A percentile compares a stretch with the other conserved stretches of the same genome.
Evolutionary conservation across 805 yeast genomes (phyloP).

Genomic region (Lipomyces sp.): DNA sequence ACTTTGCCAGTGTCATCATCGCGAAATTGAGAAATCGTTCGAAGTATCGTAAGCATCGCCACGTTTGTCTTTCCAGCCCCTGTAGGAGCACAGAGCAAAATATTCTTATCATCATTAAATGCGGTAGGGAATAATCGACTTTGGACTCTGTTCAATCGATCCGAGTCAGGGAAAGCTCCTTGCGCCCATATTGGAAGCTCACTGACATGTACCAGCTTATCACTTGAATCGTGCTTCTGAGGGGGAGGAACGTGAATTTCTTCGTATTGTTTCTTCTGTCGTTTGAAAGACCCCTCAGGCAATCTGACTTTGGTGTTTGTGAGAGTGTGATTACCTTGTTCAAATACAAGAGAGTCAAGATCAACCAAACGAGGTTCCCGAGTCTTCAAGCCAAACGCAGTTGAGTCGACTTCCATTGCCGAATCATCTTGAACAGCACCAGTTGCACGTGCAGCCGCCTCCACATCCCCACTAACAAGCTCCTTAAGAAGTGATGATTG

Average conservation of each 20-base stretch:
- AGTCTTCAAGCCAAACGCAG: not conserved
- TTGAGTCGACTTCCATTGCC: constrained; percentile 14
- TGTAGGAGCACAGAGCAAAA: constrained; percentile 60
- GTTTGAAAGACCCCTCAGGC: constrained; percentile 83
- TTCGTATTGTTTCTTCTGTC: constrained; percentile 74
- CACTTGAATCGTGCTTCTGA: constrained; percentile 46
- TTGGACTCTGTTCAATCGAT: constrained; percentile 80
- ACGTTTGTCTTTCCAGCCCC: constrained; percentile 79
- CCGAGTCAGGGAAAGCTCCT: constrained; percentile 68
- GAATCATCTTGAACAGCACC: constrained; percentile 41
- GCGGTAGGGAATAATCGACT: constrained; percentile 82
- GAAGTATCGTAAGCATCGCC: constrained; percentile 66
- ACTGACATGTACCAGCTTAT: constrained; percentile 59
- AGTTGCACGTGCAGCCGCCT: constrained; percentile 34
- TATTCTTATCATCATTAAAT: constrained; percentile 55
- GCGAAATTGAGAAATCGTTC: constrained; percentile 60
- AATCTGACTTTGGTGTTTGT: constrained; percentile 68
- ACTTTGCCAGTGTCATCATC: constrained; percentile 62
- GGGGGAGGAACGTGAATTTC: constrained; percentile 95
- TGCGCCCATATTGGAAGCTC: constrained; percentile 84
- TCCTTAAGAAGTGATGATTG: constrained; percentile 52
- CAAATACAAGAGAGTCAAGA: constrained; percentile 65
- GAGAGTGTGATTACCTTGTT: constrained; percentile 73
- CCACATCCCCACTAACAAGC: constrained; percentile 44
- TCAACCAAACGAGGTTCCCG: constrained; percentile 60